Base-by-base conservation (phyloP, 2,329 filamentous ascomycete genomes). In the Meredithiella fracta region DNA sequence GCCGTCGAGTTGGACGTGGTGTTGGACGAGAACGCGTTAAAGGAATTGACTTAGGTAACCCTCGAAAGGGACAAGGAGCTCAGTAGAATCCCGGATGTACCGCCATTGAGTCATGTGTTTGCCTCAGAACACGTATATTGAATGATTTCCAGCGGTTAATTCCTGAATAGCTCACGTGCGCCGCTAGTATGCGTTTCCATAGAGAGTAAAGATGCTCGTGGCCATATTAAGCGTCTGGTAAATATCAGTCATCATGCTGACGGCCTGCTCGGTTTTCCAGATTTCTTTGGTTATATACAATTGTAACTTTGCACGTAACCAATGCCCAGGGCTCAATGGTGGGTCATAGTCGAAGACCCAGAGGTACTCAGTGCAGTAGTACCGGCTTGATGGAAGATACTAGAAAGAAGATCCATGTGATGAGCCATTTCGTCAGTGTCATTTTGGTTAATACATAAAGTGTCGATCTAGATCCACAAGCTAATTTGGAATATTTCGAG, bases 381-480 rank as follows among this genome's bases (percentile, higher is more conserved):
- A 29, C 51, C 51, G 17, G 60, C 60, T 15, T 61, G 53, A 11
- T 55, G 50, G 54, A 58, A 62, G 40, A 62, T 60, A 51, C 29
- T 37, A 17, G 54, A 31, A 53, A 59, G 60, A 7, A 53, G 51
- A 15, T 38, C 49, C 6, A 60, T 38, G 52, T 62, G 60, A 3
- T 22, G 22, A 2, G 54, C 54, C 38, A 59, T 55, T 31, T 62
- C 61, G 11, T 26, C 38, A 14, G 57, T 15, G 23, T 62, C 58
- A 3, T 26, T 23, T 44, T 60, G 59, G 53, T 62, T 59, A 40
- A 62, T 59, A 57, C 61, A 62, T 8, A 62, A 37, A 3, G 56
- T 38, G 37, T 62, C 61, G n/a, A 62, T 47, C 61, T 57, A 65
- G n/a, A 63, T 55, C 40, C 60, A 59, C 58, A 64, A 57, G 15